Base-by-base conservation (phyloP, 2,329 filamentous ascomycete genomes). In the Diaporthe batatas region DNA sequence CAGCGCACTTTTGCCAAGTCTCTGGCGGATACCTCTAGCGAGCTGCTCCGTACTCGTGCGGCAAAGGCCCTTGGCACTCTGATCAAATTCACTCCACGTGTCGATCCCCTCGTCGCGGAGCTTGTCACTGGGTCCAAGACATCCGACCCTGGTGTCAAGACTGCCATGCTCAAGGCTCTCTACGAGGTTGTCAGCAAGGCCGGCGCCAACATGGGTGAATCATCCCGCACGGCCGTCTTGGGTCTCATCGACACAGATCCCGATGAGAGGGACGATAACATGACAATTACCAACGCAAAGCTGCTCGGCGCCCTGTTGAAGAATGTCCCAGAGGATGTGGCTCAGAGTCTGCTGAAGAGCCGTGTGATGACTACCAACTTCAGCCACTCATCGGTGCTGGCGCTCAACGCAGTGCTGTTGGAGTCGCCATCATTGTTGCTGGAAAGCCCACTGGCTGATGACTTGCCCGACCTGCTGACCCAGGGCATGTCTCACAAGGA, bases 1-100 rank as follows among this genome's bases (percentile, higher is more conserved):
- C 96, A 99, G 83, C 91, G 96, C 74, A 99, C 96, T 0, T 99
- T 99, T 84, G 96, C 96, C 72, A 97, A 98, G 83, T 96, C 95
- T 54, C 88, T 99, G 65, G 96, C 96, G 3, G 97, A 99, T 82
- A 91, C 95, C 0, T 94, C 95, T 0, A 98, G 96, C 81, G 96
- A 98, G 77, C 86, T 95, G 25, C 85, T 99, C 73, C 91, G 97
- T 76, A 92, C 92, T 73, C 91, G 97, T 76, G 96, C 97, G 68
- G 96, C 96, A 49, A 97, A 96, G 84, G 96, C 96, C 62, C 85
- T 99, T 64, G 96, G 97, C 73, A 98, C 96, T 12, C 84, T 99
- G 74, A 99, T 99, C 84, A 98, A 95, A 74, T 91, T 98, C 79
- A 98, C 96, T 0, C 96, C 96, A 34, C 92, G 97, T 79, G 94